Evolutionary conservation across 805 yeast species (phyloP).

Genomic region (Hanseniaspora valbyensis): DNA sequence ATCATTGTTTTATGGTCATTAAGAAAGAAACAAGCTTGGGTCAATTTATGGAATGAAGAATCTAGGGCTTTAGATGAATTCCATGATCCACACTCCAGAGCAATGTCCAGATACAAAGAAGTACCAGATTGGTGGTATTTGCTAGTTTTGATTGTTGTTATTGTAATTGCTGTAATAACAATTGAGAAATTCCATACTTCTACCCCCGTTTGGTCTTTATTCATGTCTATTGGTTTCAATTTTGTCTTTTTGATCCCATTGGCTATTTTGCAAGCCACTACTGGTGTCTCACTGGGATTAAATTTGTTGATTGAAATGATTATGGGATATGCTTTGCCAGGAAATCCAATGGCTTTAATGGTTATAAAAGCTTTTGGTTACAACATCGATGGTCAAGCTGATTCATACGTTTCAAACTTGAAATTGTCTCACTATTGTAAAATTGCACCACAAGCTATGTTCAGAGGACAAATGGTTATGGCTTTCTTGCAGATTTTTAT

Average conservation of each 20-base stretch:
- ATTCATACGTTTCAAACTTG: slow-evolving; percentile 40
- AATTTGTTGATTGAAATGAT: slow-evolving; percentile 50
- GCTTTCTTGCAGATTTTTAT: slow-evolving; percentile 33
- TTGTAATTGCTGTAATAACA: slow-evolving; percentile 32
- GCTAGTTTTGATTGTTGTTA: slow-evolving; percentile 33
- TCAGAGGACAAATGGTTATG: slow-evolving; percentile 35
- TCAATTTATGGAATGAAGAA: slow-evolving; percentile 27
- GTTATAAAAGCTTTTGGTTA: slow-evolving; percentile 45
- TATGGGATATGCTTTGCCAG: slow-evolving; percentile 51
- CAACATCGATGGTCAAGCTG: slow-evolving; percentile 45
- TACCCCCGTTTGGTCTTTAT: slow-evolving; percentile 55
- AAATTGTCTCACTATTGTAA: slow-evolving; percentile 49
- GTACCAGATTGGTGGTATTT: slow-evolving; percentile 58
- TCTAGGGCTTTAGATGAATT: slow-evolving; percentile 23
- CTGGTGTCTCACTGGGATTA: slow-evolving; percentile 45
- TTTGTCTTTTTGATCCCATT: slow-evolving; percentile 47
- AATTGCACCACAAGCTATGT: slow-evolving; percentile 46
- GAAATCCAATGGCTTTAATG: slow-evolving; percentile 44
- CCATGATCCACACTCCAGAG: slow-evolving; percentile 46
- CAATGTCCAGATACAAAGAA: slow-evolving; percentile 48
- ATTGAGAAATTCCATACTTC: slow-evolving; percentile 38
- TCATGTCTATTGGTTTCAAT: slow-evolving; percentile 44
- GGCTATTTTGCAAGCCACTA: slow-evolving; percentile 47
- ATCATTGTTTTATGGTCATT: slow-evolving; percentile 16
- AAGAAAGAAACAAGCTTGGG: slow-evolving; percentile 18